Conservation (phyloP, 768 basidiomycete species). For the Termitomyces bulborhizus region DNA sequence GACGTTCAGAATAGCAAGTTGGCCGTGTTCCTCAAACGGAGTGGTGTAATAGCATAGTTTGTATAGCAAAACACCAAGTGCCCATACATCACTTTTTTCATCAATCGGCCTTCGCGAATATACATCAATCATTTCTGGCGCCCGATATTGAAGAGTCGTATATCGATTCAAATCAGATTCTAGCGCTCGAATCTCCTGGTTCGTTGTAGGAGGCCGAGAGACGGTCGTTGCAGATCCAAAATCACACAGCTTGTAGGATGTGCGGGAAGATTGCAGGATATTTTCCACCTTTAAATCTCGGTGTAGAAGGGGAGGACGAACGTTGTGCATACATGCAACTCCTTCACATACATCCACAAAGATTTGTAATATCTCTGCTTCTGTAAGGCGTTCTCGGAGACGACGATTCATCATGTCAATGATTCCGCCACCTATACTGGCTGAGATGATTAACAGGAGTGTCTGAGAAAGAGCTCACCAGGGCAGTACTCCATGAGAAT, state of each 20-base stretch:
- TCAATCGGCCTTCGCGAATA: slow-evolving; percentile 79
- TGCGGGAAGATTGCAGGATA: slow-evolving; percentile 81
- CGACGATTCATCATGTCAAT: slow-evolving; percentile 99
- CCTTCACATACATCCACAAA: slow-evolving; percentile 98
- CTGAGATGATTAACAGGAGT: slow-evolving; percentile 11
- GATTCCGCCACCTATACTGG: slow-evolving; percentile 79
- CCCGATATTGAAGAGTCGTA: slow-evolving; percentile 95
- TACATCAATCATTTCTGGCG: slow-evolving; percentile 98
- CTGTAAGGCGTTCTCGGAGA: slow-evolving; percentile 88
- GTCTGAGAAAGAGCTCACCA: slow-evolving; percentile 39
- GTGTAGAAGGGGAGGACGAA: slow-evolving; percentile 85
- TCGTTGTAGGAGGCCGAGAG: slow-evolving; percentile 65
- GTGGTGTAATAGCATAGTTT: slow-evolving; percentile 99
- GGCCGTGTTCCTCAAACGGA: slow-evolving; percentile 97
- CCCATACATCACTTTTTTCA: slow-evolving; percentile 98
- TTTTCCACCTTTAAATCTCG: slow-evolving; percentile 99
- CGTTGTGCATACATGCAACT: slow-evolving; percentile 93
- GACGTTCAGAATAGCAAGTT: slow-evolving; percentile 92
- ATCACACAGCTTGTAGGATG: slow-evolving; percentile 93
- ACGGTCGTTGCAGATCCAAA: slow-evolving; percentile 91
- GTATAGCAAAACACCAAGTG: slow-evolving; percentile 92
- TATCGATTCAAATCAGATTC: slow-evolving; percentile 91
- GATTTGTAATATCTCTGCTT: slow-evolving; percentile 95
- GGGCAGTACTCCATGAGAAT: slow-evolving; percentile 98
- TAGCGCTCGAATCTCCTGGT: slow-evolving; percentile 78